Evolutionary conservation across 2,329 filamentous ascomycete genomes (phyloP).

Genomic region (Zymoseptoria tritici): DNA sequence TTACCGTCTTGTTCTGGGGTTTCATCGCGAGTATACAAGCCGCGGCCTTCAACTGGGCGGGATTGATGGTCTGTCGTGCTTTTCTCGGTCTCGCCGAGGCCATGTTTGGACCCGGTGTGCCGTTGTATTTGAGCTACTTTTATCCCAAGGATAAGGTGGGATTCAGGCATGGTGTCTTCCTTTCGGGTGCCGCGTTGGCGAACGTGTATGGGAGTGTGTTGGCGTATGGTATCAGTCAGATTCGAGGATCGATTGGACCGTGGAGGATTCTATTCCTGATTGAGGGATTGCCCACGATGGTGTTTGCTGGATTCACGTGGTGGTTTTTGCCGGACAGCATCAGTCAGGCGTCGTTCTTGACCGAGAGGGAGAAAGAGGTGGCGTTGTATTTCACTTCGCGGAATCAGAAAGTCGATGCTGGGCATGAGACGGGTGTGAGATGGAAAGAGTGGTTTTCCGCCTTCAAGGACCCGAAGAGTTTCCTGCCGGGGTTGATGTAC

Average conservation of each 20-base stretch:
- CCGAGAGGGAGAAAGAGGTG: conserved; percentile 38
- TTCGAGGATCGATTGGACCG: conserved; percentile 48
- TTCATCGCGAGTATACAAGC: conserved; percentile 43
- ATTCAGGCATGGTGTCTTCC: conserved; percentile 49
- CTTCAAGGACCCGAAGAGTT: conserved; percentile 17
- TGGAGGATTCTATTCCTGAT: conserved; percentile 59
- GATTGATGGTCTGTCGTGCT: conserved; percentile 44
- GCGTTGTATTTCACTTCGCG: conserved; percentile 15
- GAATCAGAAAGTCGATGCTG: conserved; percentile 13
- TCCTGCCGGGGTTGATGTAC: conserved; percentile 16
- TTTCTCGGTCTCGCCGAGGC: conserved; percentile 36
- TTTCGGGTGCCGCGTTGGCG: conserved; percentile 56
- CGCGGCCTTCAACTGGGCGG: conserved; percentile 37
- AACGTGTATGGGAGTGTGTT: conserved; percentile 68
- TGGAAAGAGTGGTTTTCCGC: conserved; percentile 14
- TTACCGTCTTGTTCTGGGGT: conserved; percentile 40
- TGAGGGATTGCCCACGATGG: conserved; percentile 54
- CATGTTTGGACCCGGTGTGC: conserved; percentile 42
- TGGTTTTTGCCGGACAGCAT: conserved; percentile 41
- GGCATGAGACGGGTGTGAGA: conserved; percentile 13
- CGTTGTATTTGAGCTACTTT: conserved; percentile 58
- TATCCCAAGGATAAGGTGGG: conserved; percentile 52
- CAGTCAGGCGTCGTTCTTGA: conserved; percentile 39
- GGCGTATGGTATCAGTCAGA: conserved; percentile 58
- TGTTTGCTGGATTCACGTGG: conserved; percentile 48